These are phyloP conservation scores for Spathaspora arborariae DNA, from an alignment of 805 yeast species.

Conservation along the genomic window DNA sequence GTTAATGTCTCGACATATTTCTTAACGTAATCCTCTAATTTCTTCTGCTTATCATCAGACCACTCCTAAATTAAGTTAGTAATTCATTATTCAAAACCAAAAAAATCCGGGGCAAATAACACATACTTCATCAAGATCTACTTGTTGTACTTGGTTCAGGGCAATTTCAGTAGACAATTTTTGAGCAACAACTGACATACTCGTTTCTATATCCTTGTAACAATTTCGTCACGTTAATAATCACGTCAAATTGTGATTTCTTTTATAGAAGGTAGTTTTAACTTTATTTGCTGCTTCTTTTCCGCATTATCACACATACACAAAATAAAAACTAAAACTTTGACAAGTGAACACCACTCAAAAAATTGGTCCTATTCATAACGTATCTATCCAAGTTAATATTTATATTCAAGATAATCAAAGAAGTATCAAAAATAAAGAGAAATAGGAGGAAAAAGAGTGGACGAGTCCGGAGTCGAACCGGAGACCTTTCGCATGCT, in stretches of 20 bases:
- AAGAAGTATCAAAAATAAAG: neutral
- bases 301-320: neutral
- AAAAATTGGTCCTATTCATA: neutral
- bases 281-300: neutral
- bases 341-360: neutral
- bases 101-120: neutral
- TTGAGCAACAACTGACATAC: neutral
- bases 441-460: too few relatives aligned
- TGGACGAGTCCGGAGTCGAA: conserved; percentile 17
- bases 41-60: conserved; percentile 13
- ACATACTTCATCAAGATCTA: conserved; percentile 2
- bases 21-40: conserved; percentile 11
- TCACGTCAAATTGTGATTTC: neutral
- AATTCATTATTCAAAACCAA: neutral
- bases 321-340: neutral
- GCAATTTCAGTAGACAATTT: neutral
- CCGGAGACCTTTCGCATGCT: conserved; percentile 50
- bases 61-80: conserved; percentile 11
- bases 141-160: neutral
- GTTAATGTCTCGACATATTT: conserved; percentile 8
- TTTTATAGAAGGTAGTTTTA: neutral
- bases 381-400: neutral
- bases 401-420: neutral
- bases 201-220: neutral
- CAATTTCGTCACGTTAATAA: neutral